phyloP scores from a whole-genome alignment of 805 yeast genomes.

The Citeromyces nyonsensis region DNA sequence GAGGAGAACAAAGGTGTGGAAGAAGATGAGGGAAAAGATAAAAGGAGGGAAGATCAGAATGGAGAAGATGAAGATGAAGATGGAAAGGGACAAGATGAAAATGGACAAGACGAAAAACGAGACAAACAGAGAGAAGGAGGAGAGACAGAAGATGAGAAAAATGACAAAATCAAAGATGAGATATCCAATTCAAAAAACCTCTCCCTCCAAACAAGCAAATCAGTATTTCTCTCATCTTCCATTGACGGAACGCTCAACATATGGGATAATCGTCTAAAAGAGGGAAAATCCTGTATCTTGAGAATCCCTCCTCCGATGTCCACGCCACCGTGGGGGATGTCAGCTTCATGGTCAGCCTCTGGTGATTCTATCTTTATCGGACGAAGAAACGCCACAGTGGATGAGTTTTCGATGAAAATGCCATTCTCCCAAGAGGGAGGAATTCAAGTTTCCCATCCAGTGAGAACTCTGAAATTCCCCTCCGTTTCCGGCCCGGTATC shows the following conservation, averaged over 20 bases:
- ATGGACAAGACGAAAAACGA: slow-evolving; percentile 2
- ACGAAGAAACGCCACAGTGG: slow-evolving; percentile 78
- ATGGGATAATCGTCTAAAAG: slow-evolving; percentile 57
- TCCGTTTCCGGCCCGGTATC: slow-evolving; percentile 84
- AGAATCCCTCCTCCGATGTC: slow-evolving; percentile 32
- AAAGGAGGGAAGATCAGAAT: slow-evolving; percentile 3
- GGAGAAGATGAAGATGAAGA: slow-evolving; percentile 31
- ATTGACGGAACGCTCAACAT: slow-evolving; percentile 70
- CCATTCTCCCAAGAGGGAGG: slow-evolving; percentile 16
- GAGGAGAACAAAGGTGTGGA: slow-evolving; percentile 5
- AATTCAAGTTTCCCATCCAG: slow-evolving; percentile 17
- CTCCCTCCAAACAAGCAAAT: no score
- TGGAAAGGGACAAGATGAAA: slow-evolving; percentile 5
- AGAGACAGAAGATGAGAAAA: slow-evolving; percentile 25
- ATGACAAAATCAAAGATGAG: no score
- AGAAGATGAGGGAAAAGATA: slow-evolving; percentile 9
- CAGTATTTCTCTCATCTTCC: slow-evolving; percentile 61
- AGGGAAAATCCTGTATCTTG: slow-evolving; percentile 6
- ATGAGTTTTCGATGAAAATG: slow-evolving; percentile 53
- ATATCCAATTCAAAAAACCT: slow-evolving; percentile 10
- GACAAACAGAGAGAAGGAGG: slow-evolving; percentile 1
- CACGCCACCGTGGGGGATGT: slow-evolving; percentile 90
- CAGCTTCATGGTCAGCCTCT: slow-evolving; percentile 75
- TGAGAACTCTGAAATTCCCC: slow-evolving; percentile 59
- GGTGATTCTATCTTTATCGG: slow-evolving; percentile 78